Conservation (phyloP, 257 asterid species). For the Forsythia viridissima region DNA sequence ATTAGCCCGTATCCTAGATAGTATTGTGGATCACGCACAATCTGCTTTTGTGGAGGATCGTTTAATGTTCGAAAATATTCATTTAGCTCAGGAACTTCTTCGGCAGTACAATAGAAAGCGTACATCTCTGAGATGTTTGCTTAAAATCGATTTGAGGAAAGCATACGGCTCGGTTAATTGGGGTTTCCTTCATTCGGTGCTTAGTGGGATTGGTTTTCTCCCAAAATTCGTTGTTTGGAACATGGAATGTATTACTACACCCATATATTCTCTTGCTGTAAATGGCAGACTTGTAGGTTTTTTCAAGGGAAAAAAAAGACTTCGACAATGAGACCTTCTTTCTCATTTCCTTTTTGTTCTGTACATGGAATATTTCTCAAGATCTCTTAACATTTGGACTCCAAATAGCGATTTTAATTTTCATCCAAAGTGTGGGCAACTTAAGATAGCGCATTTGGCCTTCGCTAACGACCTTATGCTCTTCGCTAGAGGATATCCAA, state of each 20-base stretch:
- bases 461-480: constrained; percentile 1
- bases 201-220: background rate
- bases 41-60: no score
- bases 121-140: background rate
- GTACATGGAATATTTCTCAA: background rate
- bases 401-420: background rate
- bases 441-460: background rate
- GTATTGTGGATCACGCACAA: background rate
- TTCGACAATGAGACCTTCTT: constrained; percentile 5
- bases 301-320: background rate
- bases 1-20: no score
- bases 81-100: no score
- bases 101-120: background rate
- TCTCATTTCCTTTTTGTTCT: background rate
- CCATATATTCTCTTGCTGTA: background rate
- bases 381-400: background rate
- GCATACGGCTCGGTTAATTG: background rate
- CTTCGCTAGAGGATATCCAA: background rate
- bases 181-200: background rate
- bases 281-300: background rate
- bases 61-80: no score
- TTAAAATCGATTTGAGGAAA: background rate
- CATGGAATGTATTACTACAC: background rate
- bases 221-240: background rate
- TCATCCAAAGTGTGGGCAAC: background rate